A percentile compares a stretch with the other conserved stretches of the same genome.
phyloP scores from a whole-genome alignment of 1,284 basidiomycete genomes.

The Tremellales sp. region DNA sequence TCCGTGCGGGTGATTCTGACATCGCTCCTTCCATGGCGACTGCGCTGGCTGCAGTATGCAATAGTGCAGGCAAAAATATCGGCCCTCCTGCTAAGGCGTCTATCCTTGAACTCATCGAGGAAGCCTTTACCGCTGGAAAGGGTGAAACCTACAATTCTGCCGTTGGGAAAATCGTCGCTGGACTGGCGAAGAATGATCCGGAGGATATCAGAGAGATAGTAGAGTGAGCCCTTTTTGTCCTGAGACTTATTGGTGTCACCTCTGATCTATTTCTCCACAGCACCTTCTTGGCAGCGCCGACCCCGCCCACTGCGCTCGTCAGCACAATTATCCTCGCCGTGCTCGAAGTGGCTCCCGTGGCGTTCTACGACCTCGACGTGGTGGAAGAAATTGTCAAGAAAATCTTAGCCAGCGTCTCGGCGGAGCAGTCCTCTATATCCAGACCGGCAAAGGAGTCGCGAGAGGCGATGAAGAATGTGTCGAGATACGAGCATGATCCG shows the following conservation, averaged over 20 bases:
- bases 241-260: conserved; percentile 5
- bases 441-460: conserved; percentile 79
- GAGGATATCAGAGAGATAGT: conserved; percentile 66
- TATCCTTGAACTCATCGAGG: conserved; percentile 69
- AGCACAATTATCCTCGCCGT: conserved; percentile 66
- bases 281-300: conserved; percentile 37
- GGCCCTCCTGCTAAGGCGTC: conserved; percentile 69
- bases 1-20: conserved; percentile 61
- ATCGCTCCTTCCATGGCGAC: conserved; percentile 70
- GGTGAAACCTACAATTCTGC: conserved; percentile 71
- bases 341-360: conserved; percentile 55
- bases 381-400: conserved; percentile 68
- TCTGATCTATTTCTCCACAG: conserved; percentile 6
- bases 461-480: conserved; percentile 61
- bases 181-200: conserved; percentile 60
- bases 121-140: conserved; percentile 70
- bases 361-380: conserved; percentile 62
- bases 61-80: conserved; percentile 67
- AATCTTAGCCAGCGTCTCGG: conserved; percentile 64
- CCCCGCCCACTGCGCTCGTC: conserved; percentile 46
- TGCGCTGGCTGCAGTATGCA: conserved; percentile 74
- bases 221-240: conserved; percentile 53
- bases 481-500: conserved; percentile 35
- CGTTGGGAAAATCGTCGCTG: conserved; percentile 63
- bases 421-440: conserved; percentile 69